Percentiles rank a stretch among this genome's conserved stretches.
These are phyloP conservation scores for Fusarium pseudocircinatum DNA, from an alignment of 2,329 filamentous ascomycete genomes.

Conservation along the genomic window DNA sequence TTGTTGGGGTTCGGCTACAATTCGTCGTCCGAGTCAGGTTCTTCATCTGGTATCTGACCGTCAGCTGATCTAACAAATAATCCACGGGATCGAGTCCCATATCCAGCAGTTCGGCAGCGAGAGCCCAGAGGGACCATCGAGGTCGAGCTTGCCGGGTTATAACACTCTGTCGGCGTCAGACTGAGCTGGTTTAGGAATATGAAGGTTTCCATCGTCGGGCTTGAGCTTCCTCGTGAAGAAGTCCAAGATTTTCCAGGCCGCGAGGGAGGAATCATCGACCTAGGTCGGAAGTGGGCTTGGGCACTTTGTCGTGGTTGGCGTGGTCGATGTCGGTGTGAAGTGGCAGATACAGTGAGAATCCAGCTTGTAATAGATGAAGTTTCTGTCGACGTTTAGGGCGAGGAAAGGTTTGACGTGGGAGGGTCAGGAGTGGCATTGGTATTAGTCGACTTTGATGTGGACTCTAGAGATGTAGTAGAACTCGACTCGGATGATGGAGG, in stretches of 20 bases:
- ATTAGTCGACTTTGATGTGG: not conserved
- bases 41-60: fast-evolving
- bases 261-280: not conserved
- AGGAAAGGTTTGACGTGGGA: not conserved
- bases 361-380: not conserved
- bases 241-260: not conserved
- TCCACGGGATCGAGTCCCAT: not conserved
- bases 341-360: not conserved
- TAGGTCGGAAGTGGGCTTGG: not conserved
- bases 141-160: not conserved
- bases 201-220: not conserved
- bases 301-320: not conserved
- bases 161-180: not conserved
- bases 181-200: not conserved
- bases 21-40: not conserved
- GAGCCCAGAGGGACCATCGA: not conserved
- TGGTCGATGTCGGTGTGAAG: not conserved
- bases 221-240: not conserved
- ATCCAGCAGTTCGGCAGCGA: not conserved
- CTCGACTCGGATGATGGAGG: not conserved
- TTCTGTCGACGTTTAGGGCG: fast-evolving
- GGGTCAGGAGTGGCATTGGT: no score
- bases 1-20: not conserved
- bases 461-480: not conserved
- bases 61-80: no score